Evolutionary conservation across 345 rosid species (phyloP).

Genomic region (Nasturtium officinale): DNA sequence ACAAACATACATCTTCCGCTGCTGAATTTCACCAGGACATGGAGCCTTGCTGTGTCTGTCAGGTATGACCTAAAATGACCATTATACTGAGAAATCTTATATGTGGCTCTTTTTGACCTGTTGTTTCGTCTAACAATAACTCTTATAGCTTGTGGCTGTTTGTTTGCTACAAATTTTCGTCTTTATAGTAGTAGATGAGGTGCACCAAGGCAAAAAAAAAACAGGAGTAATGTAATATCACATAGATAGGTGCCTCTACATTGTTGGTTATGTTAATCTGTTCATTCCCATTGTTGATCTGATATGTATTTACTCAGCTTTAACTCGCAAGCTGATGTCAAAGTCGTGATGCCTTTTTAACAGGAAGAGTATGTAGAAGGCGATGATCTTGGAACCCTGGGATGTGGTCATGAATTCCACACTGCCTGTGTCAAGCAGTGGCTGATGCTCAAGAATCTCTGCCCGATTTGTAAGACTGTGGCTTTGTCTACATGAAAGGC

Average conservation of each 20-base stretch:
- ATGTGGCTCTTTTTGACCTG: background rate
- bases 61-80: slow-evolving; percentile 49
- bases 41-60: slow-evolving; percentile 92
- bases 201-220: no score
- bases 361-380: slow-evolving; percentile 85
- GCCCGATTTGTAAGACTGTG: slow-evolving; percentile 87
- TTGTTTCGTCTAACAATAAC: background rate
- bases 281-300: background rate
- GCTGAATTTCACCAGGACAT: slow-evolving; percentile 46
- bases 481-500: slow-evolving; percentile 56
- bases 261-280: slow-evolving; percentile 4
- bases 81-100: background rate
- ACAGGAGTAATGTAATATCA: background rate
- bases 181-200: background rate
- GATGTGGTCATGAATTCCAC: slow-evolving; percentile 90
- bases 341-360: slow-evolving; percentile 8
- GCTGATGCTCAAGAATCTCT: slow-evolving; percentile 79
- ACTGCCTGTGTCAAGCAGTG: slow-evolving; percentile 73
- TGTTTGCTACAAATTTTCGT: background rate
- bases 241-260: slow-evolving; percentile 1
- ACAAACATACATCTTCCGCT: slow-evolving; percentile 39
- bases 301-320: slow-evolving; percentile 3
- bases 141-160: background rate
- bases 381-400: slow-evolving; percentile 70
- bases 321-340: slow-evolving; percentile 13